Evolutionary conservation across 139 green algal species (phyloP), one percentile per base, ranked within the genome.

Genomic region (Ostreobium quekettii): DNA sequence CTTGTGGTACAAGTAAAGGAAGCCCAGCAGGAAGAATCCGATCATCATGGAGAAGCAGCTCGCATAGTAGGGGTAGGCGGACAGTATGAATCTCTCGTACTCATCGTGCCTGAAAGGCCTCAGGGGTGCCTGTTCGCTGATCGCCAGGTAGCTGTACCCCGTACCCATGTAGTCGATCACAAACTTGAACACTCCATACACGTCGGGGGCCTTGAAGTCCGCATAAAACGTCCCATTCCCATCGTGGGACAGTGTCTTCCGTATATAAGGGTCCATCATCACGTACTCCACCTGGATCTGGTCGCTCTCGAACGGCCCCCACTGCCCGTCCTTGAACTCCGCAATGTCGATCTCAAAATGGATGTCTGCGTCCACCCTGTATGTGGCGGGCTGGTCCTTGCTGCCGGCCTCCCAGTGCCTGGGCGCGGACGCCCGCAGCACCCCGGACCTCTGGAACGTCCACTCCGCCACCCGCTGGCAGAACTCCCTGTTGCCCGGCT

Each of bases 141-240:
- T 48, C 37, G 86, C 70, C 39, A 97, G 70, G 71, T 79, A 81
- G 24, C 73, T 84, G 75, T 93, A 96, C 1, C 92, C 92, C 3
- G 74, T 63, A 35, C 80, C 78, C 26, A 76, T 71, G 83, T 97
- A 92, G 31, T 92, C 74, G 31, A 98, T 60, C n/a, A 87, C 82
- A 77, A 93, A 96, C 82, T 98, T 97, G 86, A 97, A 98, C 36
- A 97, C 90, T 38, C 92, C 92, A 70, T 98, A 98, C 48, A 92
- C 85, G 65, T 98, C 92, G 1, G 92, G 92, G 31, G 90, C 83
- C 70, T 87, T 80, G 33, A 93, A 82, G 7, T 67, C 31, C 2
- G 69, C 71, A 36, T n/a, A 60, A 66, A 74, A 79, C 3, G 60
- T 75, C 19, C 85, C 88, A 47, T 89, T 79, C 47, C 73, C 78